Conservation (phyloP, 2,329 filamentous ascomycete species). For the Colletotrichum echinochloae region DNA sequence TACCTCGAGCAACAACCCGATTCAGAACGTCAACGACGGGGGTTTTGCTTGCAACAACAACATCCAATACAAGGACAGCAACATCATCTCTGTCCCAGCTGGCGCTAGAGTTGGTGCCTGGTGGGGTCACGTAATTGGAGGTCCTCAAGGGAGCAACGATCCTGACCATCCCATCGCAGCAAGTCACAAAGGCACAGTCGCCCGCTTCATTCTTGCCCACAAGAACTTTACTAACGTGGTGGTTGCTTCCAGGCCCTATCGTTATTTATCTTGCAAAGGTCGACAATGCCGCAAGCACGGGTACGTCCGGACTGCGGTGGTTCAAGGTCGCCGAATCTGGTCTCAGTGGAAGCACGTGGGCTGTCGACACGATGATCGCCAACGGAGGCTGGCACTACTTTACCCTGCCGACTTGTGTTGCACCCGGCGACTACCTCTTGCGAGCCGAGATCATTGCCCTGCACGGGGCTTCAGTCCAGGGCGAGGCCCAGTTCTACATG, state of each 20-base stretch:
- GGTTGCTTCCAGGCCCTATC: slow-evolving; percentile 54
- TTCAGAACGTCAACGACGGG: slow-evolving; percentile 59
- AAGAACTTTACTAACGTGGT: background rate
- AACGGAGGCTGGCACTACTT: slow-evolving; percentile 50
- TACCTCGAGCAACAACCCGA: slow-evolving; percentile 62
- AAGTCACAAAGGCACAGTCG: slow-evolving; percentile 60
- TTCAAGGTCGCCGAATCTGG: slow-evolving; percentile 65
- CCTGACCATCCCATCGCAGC: slow-evolving; percentile 61
- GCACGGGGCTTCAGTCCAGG: slow-evolving; percentile 49
- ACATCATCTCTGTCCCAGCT: slow-evolving; percentile 58
- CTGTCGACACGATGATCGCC: slow-evolving; percentile 45
- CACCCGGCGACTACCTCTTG: slow-evolving; percentile 57
- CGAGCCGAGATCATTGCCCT: slow-evolving; percentile 57
- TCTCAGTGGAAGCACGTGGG: slow-evolving; percentile 46
- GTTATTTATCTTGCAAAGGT: slow-evolving; percentile 63
- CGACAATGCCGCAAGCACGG: slow-evolving; percentile 56
- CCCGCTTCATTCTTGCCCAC: background rate
- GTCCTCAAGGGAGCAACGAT: slow-evolving; percentile 57
- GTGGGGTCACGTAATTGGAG: slow-evolving; percentile 65
- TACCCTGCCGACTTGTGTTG: slow-evolving; percentile 53
- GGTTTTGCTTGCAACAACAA: slow-evolving; percentile 61
- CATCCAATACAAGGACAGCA: slow-evolving; percentile 50
- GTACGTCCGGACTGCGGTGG: slow-evolving; percentile 55
- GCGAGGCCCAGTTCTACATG: slow-evolving; percentile 45
- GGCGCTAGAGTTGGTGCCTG: slow-evolving; percentile 61